Percentiles rank a stretch among this genome's conserved stretches.
These are phyloP conservation scores for Aspergillus uvarum DNA, from an alignment of 2,329 filamentous ascomycete genomes.

Conservation along the genomic window DNA sequence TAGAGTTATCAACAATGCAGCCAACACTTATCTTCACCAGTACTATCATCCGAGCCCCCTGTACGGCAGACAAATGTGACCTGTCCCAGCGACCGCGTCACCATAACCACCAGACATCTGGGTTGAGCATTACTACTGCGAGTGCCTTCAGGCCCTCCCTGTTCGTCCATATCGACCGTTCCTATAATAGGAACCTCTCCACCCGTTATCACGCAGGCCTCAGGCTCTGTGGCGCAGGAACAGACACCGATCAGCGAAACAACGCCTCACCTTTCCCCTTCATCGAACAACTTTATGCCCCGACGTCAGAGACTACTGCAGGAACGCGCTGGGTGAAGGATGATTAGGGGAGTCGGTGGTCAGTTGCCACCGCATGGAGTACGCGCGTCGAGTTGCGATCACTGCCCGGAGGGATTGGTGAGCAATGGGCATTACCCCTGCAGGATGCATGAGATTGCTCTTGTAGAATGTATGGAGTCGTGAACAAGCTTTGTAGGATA, in stretches of 20 bases:
- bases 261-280: neutral
- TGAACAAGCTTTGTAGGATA: too few species aligned
- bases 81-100: too few species aligned
- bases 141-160: too few species aligned
- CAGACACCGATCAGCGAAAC: neutral
- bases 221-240: too few species aligned
- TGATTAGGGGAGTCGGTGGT: conserved; percentile 5
- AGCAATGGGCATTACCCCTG: conserved; percentile 1
- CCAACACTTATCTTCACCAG: too few species aligned
- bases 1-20: too few species aligned
- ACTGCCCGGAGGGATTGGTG: neutral
- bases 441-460: conserved; percentile 8
- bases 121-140: too few species aligned
- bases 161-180: too few species aligned
- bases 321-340: conserved; percentile 1
- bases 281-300: neutral
- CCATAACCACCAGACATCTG: too few species aligned
- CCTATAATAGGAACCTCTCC: too few species aligned
- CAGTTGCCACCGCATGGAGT: neutral
- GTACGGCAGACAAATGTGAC: too few species aligned
- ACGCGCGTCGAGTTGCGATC: conserved; percentile 5
- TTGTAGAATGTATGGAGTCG: neutral
- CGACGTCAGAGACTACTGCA: neutral
- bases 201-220: neutral
- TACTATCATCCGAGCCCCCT: too few species aligned